Evolutionary conservation across 164 flowering plant genomes (phyloP).

Genomic region (Cinnamomum chago): DNA sequence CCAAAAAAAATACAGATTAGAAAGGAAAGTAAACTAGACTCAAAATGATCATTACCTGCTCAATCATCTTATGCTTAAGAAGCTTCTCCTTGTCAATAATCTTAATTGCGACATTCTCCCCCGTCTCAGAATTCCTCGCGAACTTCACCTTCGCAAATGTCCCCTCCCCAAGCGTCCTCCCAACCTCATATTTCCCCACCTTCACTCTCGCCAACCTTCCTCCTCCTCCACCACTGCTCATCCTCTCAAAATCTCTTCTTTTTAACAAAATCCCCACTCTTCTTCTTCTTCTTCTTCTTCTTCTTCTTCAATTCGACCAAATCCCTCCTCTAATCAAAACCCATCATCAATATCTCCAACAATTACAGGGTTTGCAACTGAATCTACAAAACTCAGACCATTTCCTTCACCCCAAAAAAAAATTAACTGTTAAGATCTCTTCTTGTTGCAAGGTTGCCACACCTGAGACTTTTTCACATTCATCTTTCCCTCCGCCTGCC

Average conservation of each 20-base stretch:
- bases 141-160: constrained; percentile 84
- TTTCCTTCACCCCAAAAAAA: not conserved
- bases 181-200: constrained; percentile 75
- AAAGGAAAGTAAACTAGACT: not conserved
- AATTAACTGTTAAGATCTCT: constrained; percentile 20
- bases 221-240: not conserved
- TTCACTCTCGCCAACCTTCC: constrained; percentile 30
- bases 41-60: constrained; percentile 43
- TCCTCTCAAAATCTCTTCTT: constrained; percentile 29
- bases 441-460: constrained; percentile 51
- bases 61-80: constrained; percentile 76
- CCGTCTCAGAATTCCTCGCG: constrained; percentile 54
- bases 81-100: constrained; percentile 76
- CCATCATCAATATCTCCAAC: not conserved
- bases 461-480: constrained; percentile 39
- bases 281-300: too few species aligned
- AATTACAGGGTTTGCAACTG: not conserved
- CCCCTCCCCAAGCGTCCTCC: constrained; percentile 78
- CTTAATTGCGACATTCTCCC: constrained; percentile 71
- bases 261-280: constrained; percentile 33
- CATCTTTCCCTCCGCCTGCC: constrained; percentile 18
- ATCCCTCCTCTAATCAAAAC: not conserved
- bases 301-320: too few species aligned
- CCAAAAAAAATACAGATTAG: too few species aligned
- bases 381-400: not conserved